A percentile compares a stretch with the other conserved stretches of the same genome.
Evolutionary conservation across 2,329 filamentous ascomycete genomes (phyloP).

Genomic region (Aureobasidium mangrovei): DNA sequence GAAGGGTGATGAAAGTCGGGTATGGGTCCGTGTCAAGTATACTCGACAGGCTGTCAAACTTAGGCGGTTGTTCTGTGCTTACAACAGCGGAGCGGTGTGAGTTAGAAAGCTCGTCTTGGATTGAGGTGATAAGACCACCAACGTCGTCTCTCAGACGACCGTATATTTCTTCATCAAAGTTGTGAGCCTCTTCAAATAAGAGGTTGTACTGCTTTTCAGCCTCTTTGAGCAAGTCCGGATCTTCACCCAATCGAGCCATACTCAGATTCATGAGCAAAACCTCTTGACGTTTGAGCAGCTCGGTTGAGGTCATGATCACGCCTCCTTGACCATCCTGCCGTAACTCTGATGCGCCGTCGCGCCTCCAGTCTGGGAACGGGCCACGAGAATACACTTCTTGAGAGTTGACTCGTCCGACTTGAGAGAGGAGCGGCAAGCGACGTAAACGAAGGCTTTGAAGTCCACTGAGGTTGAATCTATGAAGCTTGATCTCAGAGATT

Average conservation of each 20-base stretch:
- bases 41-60: too few species aligned
- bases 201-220: not conserved
- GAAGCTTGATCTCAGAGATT: slow-evolving; percentile 17
- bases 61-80: too few species aligned
- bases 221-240: not conserved
- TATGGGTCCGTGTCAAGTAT: slow-evolving; percentile 2
- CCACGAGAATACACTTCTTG: slow-evolving; percentile 24
- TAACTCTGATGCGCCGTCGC: slow-evolving; percentile 16
- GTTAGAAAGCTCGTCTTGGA: not conserved
- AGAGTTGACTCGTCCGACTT: slow-evolving; percentile 1
- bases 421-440: slow-evolving; percentile 28
- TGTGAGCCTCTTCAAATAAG: slow-evolving; percentile 11
- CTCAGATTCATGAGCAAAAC: slow-evolving; percentile 17
- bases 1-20: not conserved
- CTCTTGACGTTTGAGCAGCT: slow-evolving; percentile 10
- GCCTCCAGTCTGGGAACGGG: slow-evolving; percentile 12
- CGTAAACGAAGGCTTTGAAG: slow-evolving; percentile 36
- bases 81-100: too few species aligned
- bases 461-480: slow-evolving; percentile 23
- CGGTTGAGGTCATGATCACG: not conserved
- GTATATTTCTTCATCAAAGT: slow-evolving; percentile 20
- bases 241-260: not conserved
- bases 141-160: not conserved
- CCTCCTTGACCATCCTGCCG: slow-evolving; percentile 22
- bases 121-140: not conserved